phyloP scores from a whole-genome alignment of 768 basidiomycete species.

The Leucosporidium yakuticum region DNA sequence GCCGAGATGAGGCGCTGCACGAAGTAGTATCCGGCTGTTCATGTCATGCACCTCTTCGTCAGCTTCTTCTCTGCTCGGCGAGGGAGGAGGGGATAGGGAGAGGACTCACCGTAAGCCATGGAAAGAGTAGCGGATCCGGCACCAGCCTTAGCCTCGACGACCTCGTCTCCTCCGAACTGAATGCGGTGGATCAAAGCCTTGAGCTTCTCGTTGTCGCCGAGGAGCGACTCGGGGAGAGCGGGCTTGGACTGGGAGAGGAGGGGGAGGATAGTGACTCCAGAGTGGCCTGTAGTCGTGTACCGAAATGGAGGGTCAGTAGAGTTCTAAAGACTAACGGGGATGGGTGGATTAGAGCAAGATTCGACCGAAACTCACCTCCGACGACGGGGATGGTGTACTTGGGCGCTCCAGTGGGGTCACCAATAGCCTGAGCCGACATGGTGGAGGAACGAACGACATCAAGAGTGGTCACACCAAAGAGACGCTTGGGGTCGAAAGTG shows the following conservation, averaged over 20 bases:
- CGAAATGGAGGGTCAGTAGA: no score
- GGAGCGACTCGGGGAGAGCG: slow-evolving; percentile 54
- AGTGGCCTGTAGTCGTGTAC: slow-evolving; percentile 52
- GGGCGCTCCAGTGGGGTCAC: slow-evolving; percentile 62
- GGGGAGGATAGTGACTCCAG: slow-evolving; percentile 87
- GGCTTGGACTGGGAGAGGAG: slow-evolving; percentile 84
- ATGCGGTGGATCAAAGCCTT: slow-evolving; percentile 80
- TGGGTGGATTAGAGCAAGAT: slow-evolving; percentile 55
- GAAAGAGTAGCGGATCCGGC: slow-evolving; percentile 81
- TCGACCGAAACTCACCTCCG: slow-evolving; percentile 52
- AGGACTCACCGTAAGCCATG: slow-evolving; percentile 34
- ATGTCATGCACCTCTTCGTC: not conserved
- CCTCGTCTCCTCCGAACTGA: slow-evolving; percentile 82
- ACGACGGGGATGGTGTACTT: slow-evolving; percentile 32
- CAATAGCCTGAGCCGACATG: slow-evolving; percentile 60
- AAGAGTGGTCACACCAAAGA: slow-evolving; percentile 97
- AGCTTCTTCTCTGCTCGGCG: not conserved
- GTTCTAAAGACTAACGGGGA: no score
- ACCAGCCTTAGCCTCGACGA: slow-evolving; percentile 58
- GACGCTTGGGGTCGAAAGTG: slow-evolving; percentile 75
- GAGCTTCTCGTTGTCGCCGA: slow-evolving; percentile 58
- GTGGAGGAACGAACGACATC: slow-evolving; percentile 94
- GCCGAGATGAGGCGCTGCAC: slow-evolving; percentile 75
- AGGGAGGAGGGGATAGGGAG: not conserved
- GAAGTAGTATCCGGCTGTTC: slow-evolving; percentile 72